A percentile compares a stretch with the other conserved stretches of the same genome.
Conservation (phyloP, 1,284 basidiomycete species). For the Naganishia sp. region DNA sequence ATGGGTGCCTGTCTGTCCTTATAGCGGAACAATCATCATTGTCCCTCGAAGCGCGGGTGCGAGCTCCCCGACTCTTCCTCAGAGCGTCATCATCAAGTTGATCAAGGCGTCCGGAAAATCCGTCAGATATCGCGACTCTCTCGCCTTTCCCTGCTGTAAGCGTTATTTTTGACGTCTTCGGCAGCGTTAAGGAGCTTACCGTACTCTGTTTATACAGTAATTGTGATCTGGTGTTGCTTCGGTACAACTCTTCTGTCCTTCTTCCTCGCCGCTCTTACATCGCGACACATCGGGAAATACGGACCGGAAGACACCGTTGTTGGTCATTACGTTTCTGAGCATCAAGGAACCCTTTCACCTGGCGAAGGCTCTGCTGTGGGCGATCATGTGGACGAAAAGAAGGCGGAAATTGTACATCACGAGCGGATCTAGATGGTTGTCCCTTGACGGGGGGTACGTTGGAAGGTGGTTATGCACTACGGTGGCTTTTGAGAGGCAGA, state of each 20-base stretch:
- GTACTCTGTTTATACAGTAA: neutral
- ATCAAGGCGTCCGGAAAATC: constrained; percentile 16
- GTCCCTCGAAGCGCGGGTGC: constrained; percentile 29
- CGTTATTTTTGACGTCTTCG: neutral
- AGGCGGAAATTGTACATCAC: constrained; percentile 2
- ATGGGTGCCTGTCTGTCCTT: too few species aligned
- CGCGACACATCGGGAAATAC: constrained; percentile 25
- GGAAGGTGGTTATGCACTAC: neutral
- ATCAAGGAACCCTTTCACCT: neutral
- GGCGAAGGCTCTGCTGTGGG: neutral
- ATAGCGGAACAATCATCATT: constrained; percentile 29
- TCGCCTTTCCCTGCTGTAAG: constrained; percentile 26
- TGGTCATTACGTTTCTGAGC: constrained; percentile 16
- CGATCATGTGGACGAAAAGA: constrained; percentile 8
- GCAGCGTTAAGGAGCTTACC: too few species aligned
- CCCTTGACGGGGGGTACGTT: neutral
- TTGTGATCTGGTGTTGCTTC: constrained; percentile 4
- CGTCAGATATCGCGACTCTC: constrained; percentile 21
- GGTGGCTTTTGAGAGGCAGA: too few species aligned
- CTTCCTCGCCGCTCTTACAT: constrained; percentile 27
- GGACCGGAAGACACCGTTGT: constrained; percentile 26
- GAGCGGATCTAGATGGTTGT: neutral
- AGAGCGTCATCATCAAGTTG: neutral
- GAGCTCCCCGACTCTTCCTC: constrained; percentile 5
- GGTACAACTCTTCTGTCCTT: constrained; percentile 22